A percentile compares a stretch with the other conserved stretches of the same genome.
These are phyloP conservation scores for Lachnellula arida DNA, from an alignment of 2,329 filamentous ascomycete species.

Conservation along the genomic window DNA sequence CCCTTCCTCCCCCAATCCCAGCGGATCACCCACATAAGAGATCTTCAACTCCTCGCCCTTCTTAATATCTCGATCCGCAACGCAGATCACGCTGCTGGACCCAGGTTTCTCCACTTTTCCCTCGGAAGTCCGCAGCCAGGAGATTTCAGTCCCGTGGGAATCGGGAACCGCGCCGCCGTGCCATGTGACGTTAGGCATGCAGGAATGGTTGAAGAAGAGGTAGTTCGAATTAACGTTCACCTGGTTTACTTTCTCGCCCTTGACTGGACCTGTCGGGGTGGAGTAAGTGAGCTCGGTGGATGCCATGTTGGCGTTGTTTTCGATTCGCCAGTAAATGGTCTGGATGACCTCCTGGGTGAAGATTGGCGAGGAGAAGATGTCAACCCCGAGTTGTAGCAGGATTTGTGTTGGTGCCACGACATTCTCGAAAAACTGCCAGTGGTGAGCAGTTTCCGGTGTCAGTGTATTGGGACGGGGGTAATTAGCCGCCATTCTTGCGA, in stretches of 20 bases:
- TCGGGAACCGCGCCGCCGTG: constrained; percentile 10
- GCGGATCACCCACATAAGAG: constrained; percentile 25
- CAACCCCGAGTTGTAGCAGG: constrained; percentile 21
- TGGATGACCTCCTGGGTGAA: constrained; percentile 26
- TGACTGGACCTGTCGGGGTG: background rate
- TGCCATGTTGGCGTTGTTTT: constrained; percentile 27
- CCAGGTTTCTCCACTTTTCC: constrained; percentile 18
- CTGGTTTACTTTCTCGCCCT: constrained; percentile 1
- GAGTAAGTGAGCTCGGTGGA: constrained; percentile 5
- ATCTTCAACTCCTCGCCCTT: constrained; percentile 28
- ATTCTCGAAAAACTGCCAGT: constrained; percentile 26
- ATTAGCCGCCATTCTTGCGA: constrained; percentile 24
- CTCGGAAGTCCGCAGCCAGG: constrained; percentile 2
- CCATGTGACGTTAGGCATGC: constrained; percentile 26
- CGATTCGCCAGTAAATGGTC: constrained; percentile 25
- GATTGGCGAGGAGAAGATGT: constrained; percentile 18
- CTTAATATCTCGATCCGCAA: constrained; percentile 19
- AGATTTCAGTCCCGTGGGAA: background rate
- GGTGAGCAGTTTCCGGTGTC: background rate
- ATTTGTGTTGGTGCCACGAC: constrained; percentile 20
- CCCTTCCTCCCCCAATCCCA: constrained; percentile 1
- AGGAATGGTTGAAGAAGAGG: constrained; percentile 30
- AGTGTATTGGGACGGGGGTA: constrained; percentile 13
- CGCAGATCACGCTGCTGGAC: constrained; percentile 17
- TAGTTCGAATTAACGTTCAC: constrained; percentile 23